phyloP scores from a whole-genome alignment of 495 filamentous ascomycete genomes.

The Trichoderma reesei region DNA sequence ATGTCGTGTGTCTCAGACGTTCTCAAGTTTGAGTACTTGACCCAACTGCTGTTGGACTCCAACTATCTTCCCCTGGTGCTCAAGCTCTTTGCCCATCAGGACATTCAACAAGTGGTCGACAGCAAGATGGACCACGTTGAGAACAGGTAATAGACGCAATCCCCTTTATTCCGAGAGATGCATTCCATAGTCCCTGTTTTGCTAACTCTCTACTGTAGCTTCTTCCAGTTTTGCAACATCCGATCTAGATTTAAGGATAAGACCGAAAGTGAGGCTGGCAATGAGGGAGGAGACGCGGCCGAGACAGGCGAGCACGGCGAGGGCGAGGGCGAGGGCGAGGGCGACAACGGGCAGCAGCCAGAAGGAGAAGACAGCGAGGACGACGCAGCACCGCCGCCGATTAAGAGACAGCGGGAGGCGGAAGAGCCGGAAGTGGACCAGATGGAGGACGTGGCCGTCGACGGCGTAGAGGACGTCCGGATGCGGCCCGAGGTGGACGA shows the following conservation, averaged over 20 bases:
- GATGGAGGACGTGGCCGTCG: slow-evolving; percentile 20
- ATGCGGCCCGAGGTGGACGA: slow-evolving; percentile 77
- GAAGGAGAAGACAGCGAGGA: slow-evolving; percentile 44
- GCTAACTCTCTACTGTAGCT: slow-evolving; percentile 42
- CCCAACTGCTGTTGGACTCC: slow-evolving; percentile 83
- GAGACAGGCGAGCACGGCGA: slow-evolving; percentile 20
- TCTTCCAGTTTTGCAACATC: slow-evolving; percentile 78
- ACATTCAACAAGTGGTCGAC: slow-evolving; percentile 80
- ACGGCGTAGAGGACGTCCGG: slow-evolving; percentile 18
- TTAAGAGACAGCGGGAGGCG: slow-evolving; percentile 44
- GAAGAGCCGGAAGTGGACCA: slow-evolving; percentile 15
- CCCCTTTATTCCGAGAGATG: neutral
- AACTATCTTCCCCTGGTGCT: slow-evolving; percentile 88
- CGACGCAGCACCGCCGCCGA: slow-evolving; percentile 77
- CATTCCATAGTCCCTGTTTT: slow-evolving; percentile 8
- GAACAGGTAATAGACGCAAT: slow-evolving; percentile 52
- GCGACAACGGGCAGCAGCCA: slow-evolving; percentile 22
- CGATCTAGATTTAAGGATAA: slow-evolving; percentile 19
- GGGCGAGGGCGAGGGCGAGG: too few relatives aligned
- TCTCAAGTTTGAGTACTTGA: slow-evolving; percentile 90
- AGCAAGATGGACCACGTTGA: slow-evolving; percentile 75
- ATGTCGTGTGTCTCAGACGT: slow-evolving; percentile 50
- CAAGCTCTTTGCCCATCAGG: slow-evolving; percentile 87
- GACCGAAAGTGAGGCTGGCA: slow-evolving; percentile 19
- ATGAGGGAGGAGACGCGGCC: slow-evolving; percentile 21